Evolutionary conservation across 441 rosid genomes (phyloP), one percentile per base, ranked within the genome.

Genomic region (Raphanus hybrid): DNA sequence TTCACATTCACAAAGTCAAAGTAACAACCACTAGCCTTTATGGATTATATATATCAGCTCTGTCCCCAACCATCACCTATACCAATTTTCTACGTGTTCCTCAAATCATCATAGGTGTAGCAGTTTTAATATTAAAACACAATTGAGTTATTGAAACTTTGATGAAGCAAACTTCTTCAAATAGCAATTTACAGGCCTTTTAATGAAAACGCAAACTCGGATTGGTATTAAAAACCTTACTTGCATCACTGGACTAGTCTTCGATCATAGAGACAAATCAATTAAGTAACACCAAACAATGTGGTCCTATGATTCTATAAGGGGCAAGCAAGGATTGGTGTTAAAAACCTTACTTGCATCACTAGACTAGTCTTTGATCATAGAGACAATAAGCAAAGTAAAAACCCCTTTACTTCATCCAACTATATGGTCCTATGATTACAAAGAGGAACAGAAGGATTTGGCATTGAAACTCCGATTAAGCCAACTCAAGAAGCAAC

Each of bases 181-280:
- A 18, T 55, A 16, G 3, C 59, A 54, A 34, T 1, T 35, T 8
- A 11, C 59, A 15, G 6, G 12, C 32, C 62, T 16, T 54, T 15
- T 8, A 54, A 32, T 37, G 52, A 20, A 35, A 55, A 0, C 11
- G 60, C 27, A 55, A 55, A 7, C 29, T 54, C 50, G 23, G 15
- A 52, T 3, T 52, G 4, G 9, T 15, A 16, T 52, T 52, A 14
- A 52, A 6, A 52, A 15, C 58, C 58, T 52, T 14, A n/a, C 55
- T 50, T 52, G 57, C 20, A 50, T 14, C 43, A 54, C 3, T 2
- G 54, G 55, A 54, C 43, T 64, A 9, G 11, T 65, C 9, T 55
- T 74, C 65, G 26, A 69, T 39, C 61, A 68, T 6, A 59, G 61
- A 75, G 34, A 8, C 14, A 27, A 57, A 57, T 67, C 59, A 59